A percentile compares a stretch with the other conserved stretches of the same genome.
These are phyloP conservation scores for Parsonsia alboflavescens DNA, from an alignment of 257 asterid species.

Conservation along the genomic window DNA sequence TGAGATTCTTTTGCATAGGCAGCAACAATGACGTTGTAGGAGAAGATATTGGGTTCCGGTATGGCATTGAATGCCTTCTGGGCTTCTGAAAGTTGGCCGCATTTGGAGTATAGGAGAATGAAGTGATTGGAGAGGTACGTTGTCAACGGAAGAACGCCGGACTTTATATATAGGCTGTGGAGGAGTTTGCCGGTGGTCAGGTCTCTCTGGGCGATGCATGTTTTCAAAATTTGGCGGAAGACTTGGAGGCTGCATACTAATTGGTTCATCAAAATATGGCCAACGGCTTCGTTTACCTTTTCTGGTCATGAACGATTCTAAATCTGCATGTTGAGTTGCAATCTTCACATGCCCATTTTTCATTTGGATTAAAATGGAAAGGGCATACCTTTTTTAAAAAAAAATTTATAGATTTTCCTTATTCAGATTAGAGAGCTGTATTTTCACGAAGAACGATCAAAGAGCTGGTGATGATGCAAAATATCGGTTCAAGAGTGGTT, in stretches of 20 bases:
- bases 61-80: slow-evolving; percentile 41
- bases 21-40: slow-evolving; percentile 58
- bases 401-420: no score
- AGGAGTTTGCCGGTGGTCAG: slow-evolving; percentile 52
- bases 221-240: slow-evolving; percentile 46
- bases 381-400: no score
- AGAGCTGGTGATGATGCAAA: no score
- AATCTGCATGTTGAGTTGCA: no score
- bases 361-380: no score
- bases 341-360: no score
- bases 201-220: slow-evolving; percentile 51
- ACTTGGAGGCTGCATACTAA: slow-evolving; percentile 26
- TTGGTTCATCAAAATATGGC: slow-evolving; percentile 38
- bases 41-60: slow-evolving; percentile 55
- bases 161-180: slow-evolving; percentile 51
- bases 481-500: no score
- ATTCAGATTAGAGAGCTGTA: no score
- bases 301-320: no score
- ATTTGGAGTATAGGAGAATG: slow-evolving; percentile 75
- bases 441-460: no score
- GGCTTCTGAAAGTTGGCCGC: slow-evolving; percentile 51
- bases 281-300: no score
- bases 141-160: slow-evolving; percentile 35
- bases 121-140: slow-evolving; percentile 75
- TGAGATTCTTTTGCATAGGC: slow-evolving; percentile 54